Percentiles rank a stretch among this genome's conserved stretches.
phyloP scores from a whole-genome alignment of 352 stramenopile genomes.

The Pythium chondricola region DNA sequence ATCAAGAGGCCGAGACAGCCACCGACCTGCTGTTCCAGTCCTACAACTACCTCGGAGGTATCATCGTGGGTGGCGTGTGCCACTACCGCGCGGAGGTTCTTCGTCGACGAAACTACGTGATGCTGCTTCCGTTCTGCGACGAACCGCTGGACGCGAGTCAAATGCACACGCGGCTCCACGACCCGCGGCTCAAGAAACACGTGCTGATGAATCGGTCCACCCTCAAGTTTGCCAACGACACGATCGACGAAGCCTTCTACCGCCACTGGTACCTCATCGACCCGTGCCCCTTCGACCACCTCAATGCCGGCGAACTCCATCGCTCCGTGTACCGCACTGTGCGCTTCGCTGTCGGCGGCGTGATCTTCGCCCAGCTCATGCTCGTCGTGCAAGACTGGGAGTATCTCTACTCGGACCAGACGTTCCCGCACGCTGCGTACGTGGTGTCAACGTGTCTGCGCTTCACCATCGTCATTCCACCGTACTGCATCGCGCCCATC shows the following conservation, averaged over 20 bases:
- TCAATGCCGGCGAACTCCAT: conserved; percentile 31
- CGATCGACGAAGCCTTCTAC: conserved; percentile 37
- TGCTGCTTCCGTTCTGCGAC: conserved; percentile 31
- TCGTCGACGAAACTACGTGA: conserved; percentile 28
- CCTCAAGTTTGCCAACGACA: conserved; percentile 32
- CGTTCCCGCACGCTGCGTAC: conserved; percentile 15
- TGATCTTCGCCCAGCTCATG: conserved; percentile 32
- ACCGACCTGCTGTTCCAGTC: conserved; percentile 34
- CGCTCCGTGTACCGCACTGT: conserved; percentile 27
- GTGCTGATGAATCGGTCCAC: conserved; percentile 21
- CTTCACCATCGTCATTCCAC: conserved; percentile 31
- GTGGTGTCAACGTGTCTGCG: conserved; percentile 17
- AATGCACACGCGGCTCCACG: conserved; percentile 22
- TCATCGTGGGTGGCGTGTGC: conserved; percentile 28
- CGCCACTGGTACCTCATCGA: conserved; percentile 42
- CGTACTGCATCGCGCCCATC: conserved; percentile 19
- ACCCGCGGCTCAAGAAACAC: conserved; percentile 30
- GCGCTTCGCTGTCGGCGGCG: conserved; percentile 29
- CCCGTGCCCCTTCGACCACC: conserved; percentile 34
- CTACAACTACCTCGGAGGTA: conserved; percentile 36
- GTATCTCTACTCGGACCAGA: conserved; percentile 22
- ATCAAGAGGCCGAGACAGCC: conserved; percentile 21
- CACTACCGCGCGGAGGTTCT: conserved; percentile 37
- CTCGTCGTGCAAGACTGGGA: conserved; percentile 34
- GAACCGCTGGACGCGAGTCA: conserved; percentile 16